These are phyloP conservation scores for Paraphaeosphaeria minitans DNA, from an alignment of 2,329 filamentous ascomycete species.

Conservation along the genomic window DNA sequence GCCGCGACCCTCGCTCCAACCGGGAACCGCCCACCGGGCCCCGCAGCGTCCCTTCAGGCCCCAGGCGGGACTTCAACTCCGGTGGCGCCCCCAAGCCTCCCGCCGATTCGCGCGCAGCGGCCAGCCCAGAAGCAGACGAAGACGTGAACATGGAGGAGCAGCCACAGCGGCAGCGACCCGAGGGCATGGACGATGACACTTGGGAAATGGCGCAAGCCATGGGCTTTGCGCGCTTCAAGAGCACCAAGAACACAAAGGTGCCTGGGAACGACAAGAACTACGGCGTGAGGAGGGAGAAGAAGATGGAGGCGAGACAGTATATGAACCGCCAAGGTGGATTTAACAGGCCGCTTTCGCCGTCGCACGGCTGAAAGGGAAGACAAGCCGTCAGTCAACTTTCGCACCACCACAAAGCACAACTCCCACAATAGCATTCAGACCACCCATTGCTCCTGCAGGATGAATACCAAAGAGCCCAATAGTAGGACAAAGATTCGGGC, in stretches of 20 bases:
- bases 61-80: slow-evolving; percentile 18
- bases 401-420: neutral
- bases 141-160: slow-evolving; percentile 38
- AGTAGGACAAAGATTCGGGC: neutral
- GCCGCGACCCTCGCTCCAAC: slow-evolving; percentile 12
- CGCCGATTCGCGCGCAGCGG: slow-evolving; percentile 14
- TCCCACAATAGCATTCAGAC: neutral
- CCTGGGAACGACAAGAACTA: slow-evolving; percentile 80
- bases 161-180: slow-evolving; percentile 26
- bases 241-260: slow-evolving; percentile 88
- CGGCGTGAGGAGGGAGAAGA: slow-evolving; percentile 87
- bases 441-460: neutral
- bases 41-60: slow-evolving; percentile 22
- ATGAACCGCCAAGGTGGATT: slow-evolving; percentile 88
- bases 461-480: neutral
- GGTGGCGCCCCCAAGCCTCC: slow-evolving; percentile 20
- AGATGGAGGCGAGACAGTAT: slow-evolving; percentile 93
- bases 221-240: slow-evolving; percentile 86
- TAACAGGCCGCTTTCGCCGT: slow-evolving; percentile 72
- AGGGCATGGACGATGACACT: slow-evolving; percentile 64
- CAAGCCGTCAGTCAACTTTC: neutral
- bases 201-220: slow-evolving; percentile 83
- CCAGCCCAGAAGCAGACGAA: slow-evolving; percentile 24
- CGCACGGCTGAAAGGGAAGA: slow-evolving; percentile 21
- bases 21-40: slow-evolving; percentile 34